Percentiles rank a stretch among this genome's conserved stretches.
These are phyloP conservation scores for Podila horticola DNA, from an alignment of 192 early-diverging fungal genomes.

Conservation along the genomic window DNA sequence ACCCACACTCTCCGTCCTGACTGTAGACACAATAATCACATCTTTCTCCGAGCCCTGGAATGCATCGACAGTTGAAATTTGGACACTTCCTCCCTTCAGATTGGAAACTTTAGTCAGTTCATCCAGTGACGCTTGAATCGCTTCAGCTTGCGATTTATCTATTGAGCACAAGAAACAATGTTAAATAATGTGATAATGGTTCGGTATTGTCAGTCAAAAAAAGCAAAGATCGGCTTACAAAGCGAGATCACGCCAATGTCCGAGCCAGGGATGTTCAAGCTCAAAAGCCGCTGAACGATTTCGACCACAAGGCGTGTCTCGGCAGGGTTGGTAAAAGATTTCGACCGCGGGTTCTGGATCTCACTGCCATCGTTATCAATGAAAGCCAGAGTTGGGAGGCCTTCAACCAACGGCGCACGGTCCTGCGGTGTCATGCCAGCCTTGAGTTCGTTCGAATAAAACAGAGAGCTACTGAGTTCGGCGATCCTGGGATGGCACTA, in stretches of 20 bases:
- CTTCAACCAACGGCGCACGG: slow-evolving; percentile 54
- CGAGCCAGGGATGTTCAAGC: slow-evolving; percentile 50
- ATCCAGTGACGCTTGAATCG: slow-evolving; percentile 41
- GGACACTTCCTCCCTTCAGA: slow-evolving; percentile 31
- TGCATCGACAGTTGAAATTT: slow-evolving; percentile 78
- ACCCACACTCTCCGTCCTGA: slow-evolving; percentile 59
- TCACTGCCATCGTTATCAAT: slow-evolving; percentile 67
- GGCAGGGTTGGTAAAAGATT: slow-evolving; percentile 63
- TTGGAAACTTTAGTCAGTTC: slow-evolving; percentile 35
- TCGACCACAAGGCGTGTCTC: slow-evolving; percentile 61
- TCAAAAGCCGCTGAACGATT: slow-evolving; percentile 53
- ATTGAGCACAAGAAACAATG: neutral
- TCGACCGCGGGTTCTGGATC: slow-evolving; percentile 51
- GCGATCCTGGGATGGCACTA: slow-evolving; percentile 74
- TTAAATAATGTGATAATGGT: no score
- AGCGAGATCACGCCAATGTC: slow-evolving; percentile 77
- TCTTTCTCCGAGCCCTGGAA: slow-evolving; percentile 84
- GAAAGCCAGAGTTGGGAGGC: slow-evolving; percentile 65
- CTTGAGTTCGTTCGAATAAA: slow-evolving; percentile 64
- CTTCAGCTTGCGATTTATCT: slow-evolving; percentile 74
- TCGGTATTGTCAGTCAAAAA: neutral
- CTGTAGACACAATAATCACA: slow-evolving; percentile 78
- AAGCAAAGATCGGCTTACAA: slow-evolving; percentile 57
- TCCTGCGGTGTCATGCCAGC: slow-evolving; percentile 54
- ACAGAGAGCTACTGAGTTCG: slow-evolving; percentile 67